These are phyloP conservation scores for Scenedesmus sp. DNA, from an alignment of 163 green algal species.

Conservation along the genomic window DNA sequence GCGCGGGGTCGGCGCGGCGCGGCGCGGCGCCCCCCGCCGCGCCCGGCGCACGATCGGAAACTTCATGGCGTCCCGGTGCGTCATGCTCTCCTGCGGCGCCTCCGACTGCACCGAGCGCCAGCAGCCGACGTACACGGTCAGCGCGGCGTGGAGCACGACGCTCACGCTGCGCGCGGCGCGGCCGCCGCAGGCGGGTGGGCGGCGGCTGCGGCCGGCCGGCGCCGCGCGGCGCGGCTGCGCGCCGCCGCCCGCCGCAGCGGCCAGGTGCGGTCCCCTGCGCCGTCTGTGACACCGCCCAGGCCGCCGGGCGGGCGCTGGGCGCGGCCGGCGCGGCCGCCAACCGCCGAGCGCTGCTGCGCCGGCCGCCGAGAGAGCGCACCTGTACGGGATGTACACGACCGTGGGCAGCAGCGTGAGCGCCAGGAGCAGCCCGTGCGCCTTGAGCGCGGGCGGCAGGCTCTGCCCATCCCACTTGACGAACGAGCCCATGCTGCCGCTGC, in stretches of 20 bases:
- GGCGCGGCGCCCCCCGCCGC: no score
- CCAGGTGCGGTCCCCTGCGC: no score
- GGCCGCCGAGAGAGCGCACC: conserved; percentile 9
- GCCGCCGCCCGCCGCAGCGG: no score
- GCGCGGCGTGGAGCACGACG: conserved; percentile 80
- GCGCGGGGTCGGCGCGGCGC: no score
- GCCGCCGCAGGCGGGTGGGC: neutral
- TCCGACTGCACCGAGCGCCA: conserved; percentile 81
- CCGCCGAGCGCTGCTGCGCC: neutral
- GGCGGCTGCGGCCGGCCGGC: neutral
- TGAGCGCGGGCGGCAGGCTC: conserved; percentile 37
- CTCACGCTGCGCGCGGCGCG: conserved; percentile 59
- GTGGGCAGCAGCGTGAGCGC: conserved; percentile 43
- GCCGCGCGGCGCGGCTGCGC: no score
- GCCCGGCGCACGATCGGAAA: conserved; percentile 85
- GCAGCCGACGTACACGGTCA: conserved; percentile 81
- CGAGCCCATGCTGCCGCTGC: neutral
- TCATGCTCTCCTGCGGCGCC: conserved; percentile 83
- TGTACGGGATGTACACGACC: conserved; percentile 58
- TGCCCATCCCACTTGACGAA: conserved; percentile 38
- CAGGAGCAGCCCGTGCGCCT: conserved; percentile 55
- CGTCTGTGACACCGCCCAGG: no score
- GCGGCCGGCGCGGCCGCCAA: neutral
- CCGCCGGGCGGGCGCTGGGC: neutral
- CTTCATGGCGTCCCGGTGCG: conserved; percentile 90